A percentile compares a stretch with the other conserved stretches of the same genome.
phyloP scores from a whole-genome alignment of 2,329 filamentous ascomycete genomes.

The Fusarium fracticaudum region DNA sequence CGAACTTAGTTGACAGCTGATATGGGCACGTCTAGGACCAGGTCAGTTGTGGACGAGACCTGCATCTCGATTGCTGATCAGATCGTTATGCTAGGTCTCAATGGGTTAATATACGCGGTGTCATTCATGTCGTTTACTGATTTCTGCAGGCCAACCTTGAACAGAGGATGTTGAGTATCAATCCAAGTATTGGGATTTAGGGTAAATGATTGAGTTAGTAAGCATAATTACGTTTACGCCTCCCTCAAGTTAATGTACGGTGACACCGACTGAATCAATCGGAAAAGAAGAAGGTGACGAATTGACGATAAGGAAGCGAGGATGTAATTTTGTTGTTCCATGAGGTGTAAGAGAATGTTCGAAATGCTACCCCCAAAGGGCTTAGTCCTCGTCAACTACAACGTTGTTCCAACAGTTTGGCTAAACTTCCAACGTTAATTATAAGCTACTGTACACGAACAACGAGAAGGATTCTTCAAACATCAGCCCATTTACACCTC shows the following conservation, averaged over 20 bases:
- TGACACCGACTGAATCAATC: neutral
- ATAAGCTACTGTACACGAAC: neutral
- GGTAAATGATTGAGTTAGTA: neutral
- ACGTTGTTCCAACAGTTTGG: neutral
- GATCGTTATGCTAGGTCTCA: neutral
- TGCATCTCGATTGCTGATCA: neutral
- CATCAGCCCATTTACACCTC: slow-evolving; percentile 7
- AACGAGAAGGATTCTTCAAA: neutral
- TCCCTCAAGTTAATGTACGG: neutral
- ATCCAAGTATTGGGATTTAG: neutral
- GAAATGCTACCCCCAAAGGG: neutral
- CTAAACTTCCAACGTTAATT: neutral
- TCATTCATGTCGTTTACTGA: neutral
- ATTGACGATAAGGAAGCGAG: neutral
- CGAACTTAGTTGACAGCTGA: neutral
- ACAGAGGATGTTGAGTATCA: neutral
- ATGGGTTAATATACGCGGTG: neutral
- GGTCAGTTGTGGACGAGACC: neutral
- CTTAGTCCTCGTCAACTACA: neutral
- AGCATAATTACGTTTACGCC: neutral
- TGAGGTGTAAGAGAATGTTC: neutral
- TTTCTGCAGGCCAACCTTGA: neutral
- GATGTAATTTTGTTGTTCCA: neutral
- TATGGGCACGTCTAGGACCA: neutral
- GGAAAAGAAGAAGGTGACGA: neutral